Evolutionary conservation across 164 flowering plant genomes (phyloP), one percentile per base, ranked within the genome.

Genomic region (Vitis riparia): DNA sequence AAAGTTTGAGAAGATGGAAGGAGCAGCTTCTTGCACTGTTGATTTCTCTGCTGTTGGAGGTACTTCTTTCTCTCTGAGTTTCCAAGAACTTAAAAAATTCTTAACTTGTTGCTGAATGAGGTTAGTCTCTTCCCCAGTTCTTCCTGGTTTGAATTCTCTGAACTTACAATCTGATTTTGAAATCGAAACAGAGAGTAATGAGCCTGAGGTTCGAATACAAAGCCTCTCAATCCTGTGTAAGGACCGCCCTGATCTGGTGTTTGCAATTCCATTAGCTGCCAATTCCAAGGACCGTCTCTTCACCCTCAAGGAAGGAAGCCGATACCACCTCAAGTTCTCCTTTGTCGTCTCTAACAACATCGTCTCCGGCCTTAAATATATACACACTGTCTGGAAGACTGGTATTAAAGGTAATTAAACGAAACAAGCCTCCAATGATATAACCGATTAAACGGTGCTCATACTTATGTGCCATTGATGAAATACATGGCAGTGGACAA

Each of bases 321-420:
- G 52, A 0, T 86, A 82, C 74, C 80, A 75, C n/a, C 75, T 84
- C 53, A 79, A 73, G 59, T 82, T 86, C 79, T 65, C 82, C 17
- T 84, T 86, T 72, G 11, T 14, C 3, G 89, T 86, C 79, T 73
- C 75, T 52, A 68, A 79, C 64, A 86, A 84, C 80, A 78, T 82
- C 53, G 89, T 86, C 2, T 77, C 86, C 9, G 89, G 89, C 12
- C 85, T 86, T 58, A 82, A 76, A 55, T 86, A 86, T 72, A 79
- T 80, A 30, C 82, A 86, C 70, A 74, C 75, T 14, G 89, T 86
- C 10, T 86, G 87, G 87, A 86, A 86, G 76, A 76, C 87, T 52
- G 87, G 86, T 16, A 30, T 86, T 6, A 79, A 73, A 78, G 89
- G 89, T 82, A 51, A 73, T 5, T 32, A 17, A 51, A 12, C 1